Evolutionary conservation across 2,329 filamentous ascomycete species (phyloP).

Genomic region (Trichoderma semiorbis): DNA sequence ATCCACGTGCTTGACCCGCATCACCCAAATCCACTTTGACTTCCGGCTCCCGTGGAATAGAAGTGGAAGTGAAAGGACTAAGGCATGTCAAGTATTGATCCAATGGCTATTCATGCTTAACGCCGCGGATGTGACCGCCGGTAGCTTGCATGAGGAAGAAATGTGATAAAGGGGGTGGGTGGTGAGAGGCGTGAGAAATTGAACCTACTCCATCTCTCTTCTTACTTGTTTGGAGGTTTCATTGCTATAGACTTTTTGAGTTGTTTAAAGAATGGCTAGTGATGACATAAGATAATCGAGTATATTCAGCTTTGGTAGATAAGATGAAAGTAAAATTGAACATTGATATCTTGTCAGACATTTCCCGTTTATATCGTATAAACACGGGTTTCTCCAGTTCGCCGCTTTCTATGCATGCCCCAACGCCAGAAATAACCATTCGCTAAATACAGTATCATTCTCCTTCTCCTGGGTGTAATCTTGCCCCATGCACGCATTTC

Average conservation of each 20-base stretch:
- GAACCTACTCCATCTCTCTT: neutral
- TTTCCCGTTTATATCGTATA: neutral
- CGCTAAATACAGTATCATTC: conserved; percentile 1
- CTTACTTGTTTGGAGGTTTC: neutral
- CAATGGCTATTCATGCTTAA: neutral
- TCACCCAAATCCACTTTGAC: neutral
- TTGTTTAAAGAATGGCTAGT: neutral
- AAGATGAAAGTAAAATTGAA: neutral
- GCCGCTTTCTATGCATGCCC: conserved; percentile 7
- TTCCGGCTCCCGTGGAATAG: neutral
- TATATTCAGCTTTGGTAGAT: neutral
- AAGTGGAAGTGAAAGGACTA: neutral
- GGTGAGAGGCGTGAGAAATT: neutral
- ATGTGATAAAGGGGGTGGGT: neutral
- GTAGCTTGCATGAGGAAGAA: neutral
- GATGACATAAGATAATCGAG: neutral
- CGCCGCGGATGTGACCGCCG: neutral
- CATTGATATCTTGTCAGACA: conserved; percentile 1
- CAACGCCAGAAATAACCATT: neutral
- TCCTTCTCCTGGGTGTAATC: neutral
- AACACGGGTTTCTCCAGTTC: neutral
- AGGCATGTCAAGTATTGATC: neutral
- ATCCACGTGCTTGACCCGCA: neutral
- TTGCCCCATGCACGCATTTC: neutral
- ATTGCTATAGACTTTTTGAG: neutral